Percentiles rank a stretch among this genome's conserved stretches.
Evolutionary conservation across 768 basidiomycete genomes (phyloP).

Genomic region (Kwoniella botswanensis): DNA sequence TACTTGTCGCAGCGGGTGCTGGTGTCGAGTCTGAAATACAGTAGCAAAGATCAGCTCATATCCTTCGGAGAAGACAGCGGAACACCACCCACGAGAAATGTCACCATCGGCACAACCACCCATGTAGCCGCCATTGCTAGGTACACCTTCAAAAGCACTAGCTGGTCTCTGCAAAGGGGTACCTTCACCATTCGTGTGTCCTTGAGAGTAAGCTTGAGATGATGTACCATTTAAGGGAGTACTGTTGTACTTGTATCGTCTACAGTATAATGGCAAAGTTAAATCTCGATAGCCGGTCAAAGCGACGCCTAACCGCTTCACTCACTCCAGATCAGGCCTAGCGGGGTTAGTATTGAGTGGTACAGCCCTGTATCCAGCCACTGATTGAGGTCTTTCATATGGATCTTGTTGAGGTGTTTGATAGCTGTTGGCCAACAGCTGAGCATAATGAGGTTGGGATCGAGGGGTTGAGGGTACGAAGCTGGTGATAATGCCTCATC

Average conservation of each 20-base stretch:
- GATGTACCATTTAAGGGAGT: background rate
- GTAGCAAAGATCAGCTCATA: background rate
- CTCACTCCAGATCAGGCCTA: slow-evolving; percentile 4
- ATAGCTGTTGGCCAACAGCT: background rate
- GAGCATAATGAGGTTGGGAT: background rate
- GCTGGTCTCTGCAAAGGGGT: background rate
- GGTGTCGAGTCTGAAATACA: background rate
- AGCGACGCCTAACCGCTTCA: background rate
- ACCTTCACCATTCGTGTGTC: background rate
- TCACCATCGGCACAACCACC: background rate
- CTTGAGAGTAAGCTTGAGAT: slow-evolving; percentile 11
- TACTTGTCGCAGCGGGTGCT: background rate
- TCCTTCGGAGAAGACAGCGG: too few species aligned
- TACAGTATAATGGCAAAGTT: background rate
- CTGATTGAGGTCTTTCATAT: background rate
- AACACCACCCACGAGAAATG: background rate
- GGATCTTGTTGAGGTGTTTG: background rate
- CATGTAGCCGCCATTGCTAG: background rate
- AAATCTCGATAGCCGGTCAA: background rate
- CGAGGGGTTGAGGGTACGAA: background rate
- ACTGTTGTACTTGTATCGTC: slow-evolving; percentile 11
- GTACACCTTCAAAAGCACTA: background rate
- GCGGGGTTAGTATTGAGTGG: background rate
- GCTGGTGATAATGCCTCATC: background rate
- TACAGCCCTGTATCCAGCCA: too few species aligned